Base-by-base conservation (phyloP, 2,329 filamentous ascomycete genomes). In the Alternaria brassicae region DNA sequence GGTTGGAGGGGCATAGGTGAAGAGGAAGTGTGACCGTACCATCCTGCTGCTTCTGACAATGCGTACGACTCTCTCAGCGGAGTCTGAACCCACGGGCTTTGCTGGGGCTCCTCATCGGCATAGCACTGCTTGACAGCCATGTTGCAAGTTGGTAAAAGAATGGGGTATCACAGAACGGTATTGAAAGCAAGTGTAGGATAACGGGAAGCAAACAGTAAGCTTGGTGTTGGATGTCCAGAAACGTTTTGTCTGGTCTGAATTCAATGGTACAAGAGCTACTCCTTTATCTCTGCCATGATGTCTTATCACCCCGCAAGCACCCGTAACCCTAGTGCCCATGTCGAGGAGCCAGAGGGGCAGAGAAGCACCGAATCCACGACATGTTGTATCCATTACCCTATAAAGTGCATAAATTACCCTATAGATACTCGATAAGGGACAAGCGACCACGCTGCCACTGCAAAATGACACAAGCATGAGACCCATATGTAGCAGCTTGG, bases 11-110 rank as follows among this genome's bases (percentile, higher is more conserved):
- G 3, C 15, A 36, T 32, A 44, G 40, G 19, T 49, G 52, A 37
- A 62, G 55, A 36, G 41, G 56, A 56, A 70, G 70, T 70, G 61
- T 72, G 74, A 76, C 76, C 84, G 73, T 79, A 91, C 89, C 90
- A 93, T 77, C 90, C 91, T 66, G 89, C 89, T 63, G 84, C 83
- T 63, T 86, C 84, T 41, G 90, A 92, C 36, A 93, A 83, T 13
- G 86, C 81, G 50, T 84, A 81, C 3, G 88, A 92, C 70, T 88
- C 85, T 59, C 91, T 83, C 61, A 91, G 83, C 25, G 91, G 91
- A 17, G 91, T 93, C 73, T 89, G 81, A 60, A 87, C 85, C 89
- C 89, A 93, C 56, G 90, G 74, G 60, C 66, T 72, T 45, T 67
- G 59, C 51, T 72, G 68, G 54, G 70, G 59, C 40, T 63, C 60